phyloP scores from a whole-genome alignment of 495 filamentous ascomycete species.

The Trichoderma parareesei region DNA sequence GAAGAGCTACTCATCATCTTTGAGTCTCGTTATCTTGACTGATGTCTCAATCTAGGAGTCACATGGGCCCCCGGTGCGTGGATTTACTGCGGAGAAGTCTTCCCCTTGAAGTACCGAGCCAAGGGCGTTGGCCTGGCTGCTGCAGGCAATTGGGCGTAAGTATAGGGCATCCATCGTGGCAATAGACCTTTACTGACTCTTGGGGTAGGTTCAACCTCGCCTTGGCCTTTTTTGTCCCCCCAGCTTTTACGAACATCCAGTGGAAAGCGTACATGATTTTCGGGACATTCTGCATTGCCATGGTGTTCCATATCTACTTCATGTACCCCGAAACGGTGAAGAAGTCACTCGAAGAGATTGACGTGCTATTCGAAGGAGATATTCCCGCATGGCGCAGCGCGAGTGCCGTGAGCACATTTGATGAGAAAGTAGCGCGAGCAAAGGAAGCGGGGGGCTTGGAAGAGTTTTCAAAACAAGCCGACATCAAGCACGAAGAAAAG shows the following conservation, averaged over 20 bases:
- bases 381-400: constrained; percentile 18
- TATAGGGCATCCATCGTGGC: neutral
- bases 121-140: constrained; percentile 66
- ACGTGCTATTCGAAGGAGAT: constrained; percentile 47
- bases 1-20: neutral
- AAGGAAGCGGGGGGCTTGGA: neutral
- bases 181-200: neutral
- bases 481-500: neutral
- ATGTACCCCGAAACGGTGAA: constrained; percentile 61
- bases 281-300: constrained; percentile 55
- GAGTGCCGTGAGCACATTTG: constrained; percentile 1
- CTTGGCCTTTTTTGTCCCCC: neutral
- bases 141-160: constrained; percentile 56
- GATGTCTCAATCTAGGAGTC: neutral
- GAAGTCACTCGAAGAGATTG: constrained; percentile 61
- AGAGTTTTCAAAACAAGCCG: neutral
- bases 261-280: constrained; percentile 48
- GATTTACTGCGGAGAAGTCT: constrained; percentile 72
- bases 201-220: constrained; percentile 53
- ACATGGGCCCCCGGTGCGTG: constrained; percentile 65
- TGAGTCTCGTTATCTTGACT: neutral
- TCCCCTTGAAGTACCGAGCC: constrained; percentile 66
- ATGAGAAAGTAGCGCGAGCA: neutral
- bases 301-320: constrained; percentile 58
- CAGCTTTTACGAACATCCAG: neutral